These are phyloP conservation scores for Ceraceosorus guamensis DNA, from an alignment of 1,284 basidiomycete genomes.

Conservation along the genomic window DNA sequence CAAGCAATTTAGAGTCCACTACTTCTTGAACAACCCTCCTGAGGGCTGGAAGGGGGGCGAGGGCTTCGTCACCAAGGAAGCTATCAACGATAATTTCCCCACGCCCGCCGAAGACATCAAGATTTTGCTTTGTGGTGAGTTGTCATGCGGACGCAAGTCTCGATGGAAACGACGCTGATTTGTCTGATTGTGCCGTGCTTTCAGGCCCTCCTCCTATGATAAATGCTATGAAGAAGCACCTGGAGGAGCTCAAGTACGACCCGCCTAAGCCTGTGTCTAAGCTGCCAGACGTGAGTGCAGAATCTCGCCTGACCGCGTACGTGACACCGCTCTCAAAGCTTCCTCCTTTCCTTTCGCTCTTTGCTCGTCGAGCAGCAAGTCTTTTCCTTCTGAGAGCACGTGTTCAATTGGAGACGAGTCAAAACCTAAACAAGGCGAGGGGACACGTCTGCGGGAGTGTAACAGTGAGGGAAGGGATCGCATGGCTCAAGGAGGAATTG, in stretches of 20 bases:
- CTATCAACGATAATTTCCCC: constrained; percentile 61
- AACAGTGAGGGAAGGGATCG: too few relatives aligned
- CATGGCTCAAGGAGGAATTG: too few relatives aligned
- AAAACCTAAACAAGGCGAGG: too few relatives aligned
- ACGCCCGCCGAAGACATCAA: constrained; percentile 41
- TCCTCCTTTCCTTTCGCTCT: not conserved
- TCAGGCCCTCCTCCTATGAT: constrained; percentile 91
- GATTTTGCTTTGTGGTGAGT: constrained; percentile 50
- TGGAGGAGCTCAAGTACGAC: constrained; percentile 78
- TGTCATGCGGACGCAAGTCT: not conserved
- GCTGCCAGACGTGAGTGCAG: constrained; percentile 57
- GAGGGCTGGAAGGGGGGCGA: constrained; percentile 75
- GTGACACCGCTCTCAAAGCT: not conserved
- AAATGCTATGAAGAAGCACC: constrained; percentile 89
- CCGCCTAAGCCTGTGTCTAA: constrained; percentile 67
- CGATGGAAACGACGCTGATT: too few relatives aligned
- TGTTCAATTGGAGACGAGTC: too few relatives aligned
- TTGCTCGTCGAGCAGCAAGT: constrained; percentile 18
- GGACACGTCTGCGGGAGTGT: too few relatives aligned
- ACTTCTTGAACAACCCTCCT: constrained; percentile 89
- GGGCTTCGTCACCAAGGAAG: constrained; percentile 90
- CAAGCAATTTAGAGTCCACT: constrained; percentile 66
- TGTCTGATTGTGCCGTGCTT: constrained; percentile 50
- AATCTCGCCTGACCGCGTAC: not conserved
- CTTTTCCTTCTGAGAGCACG: constrained; percentile 42